Evolutionary conservation across 345 rosid genomes (phyloP), one percentile per base, ranked within the genome.

Genomic region (Isatis tinctoria): DNA sequence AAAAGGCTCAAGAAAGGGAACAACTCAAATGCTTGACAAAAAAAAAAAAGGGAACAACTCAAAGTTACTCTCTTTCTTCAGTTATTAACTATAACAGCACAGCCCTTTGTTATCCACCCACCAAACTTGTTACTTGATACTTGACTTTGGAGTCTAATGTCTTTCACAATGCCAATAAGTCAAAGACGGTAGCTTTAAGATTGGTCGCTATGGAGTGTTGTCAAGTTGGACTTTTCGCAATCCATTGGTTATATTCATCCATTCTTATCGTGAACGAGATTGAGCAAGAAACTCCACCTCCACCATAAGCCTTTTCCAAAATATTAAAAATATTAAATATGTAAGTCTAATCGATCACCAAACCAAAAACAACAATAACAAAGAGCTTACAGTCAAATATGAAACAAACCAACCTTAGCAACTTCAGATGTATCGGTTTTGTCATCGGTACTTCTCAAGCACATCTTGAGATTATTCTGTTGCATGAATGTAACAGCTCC

Each of bases 251-350:
- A 52, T 88, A 91, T 72, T 89, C 94, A 59, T 88, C 96, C 93
- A 94, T 91, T 82, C 94, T 88, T 77, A 90, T 91, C 26, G 88
- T 85, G 60, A 94, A 91, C 47, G 97, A 91, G 75, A 93, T 93
- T 52, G 96, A 91, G 68, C 82, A 54, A 3, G 73, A 79, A 18
- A 83, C 67, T 70, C 96, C 93, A 59, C 98, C 96, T 69, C 95
- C 98, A 17, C 95, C 98, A 75, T 91, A 91, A 53, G 90, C 98
- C 97, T 91, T 80, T 81, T 79, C 28, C 51, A 24, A 36, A 36
- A 24, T 10, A 47, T 16, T 14, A 0, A 12, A n/a, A 27, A 12
- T 56, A 20, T 36, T 39, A 12, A 44, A 57, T 0, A 16, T 20
- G 2, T 28, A 20, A 51, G 58, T 41, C 1, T 24, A 16, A n/a